Evolutionary conservation across 805 yeast species (phyloP).

Genomic region (Pichia nakasei): DNA sequence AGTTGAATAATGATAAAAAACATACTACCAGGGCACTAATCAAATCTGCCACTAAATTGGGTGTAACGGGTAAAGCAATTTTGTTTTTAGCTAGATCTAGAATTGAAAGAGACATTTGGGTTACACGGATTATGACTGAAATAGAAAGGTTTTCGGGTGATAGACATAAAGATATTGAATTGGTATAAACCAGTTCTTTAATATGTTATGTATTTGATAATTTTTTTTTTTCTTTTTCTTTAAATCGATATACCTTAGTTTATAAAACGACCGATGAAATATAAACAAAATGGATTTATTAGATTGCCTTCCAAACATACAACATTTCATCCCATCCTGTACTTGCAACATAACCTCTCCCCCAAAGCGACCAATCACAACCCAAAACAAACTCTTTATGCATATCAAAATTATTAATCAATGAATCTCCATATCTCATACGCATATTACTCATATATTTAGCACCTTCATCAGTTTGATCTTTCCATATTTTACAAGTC

Average conservation of each 20-base stretch:
- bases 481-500: constrained; percentile 85
- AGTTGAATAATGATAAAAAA: neutral
- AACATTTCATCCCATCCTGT: constrained; percentile 97
- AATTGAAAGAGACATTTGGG: constrained; percentile 83
- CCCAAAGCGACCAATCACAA: constrained; percentile 95
- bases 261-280: no score
- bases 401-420: constrained; percentile 47
- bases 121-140: constrained; percentile 35
- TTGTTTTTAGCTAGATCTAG: constrained; percentile 76
- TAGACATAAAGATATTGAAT: constrained; percentile 7
- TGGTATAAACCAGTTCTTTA: neutral
- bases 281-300: neutral
- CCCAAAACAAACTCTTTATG: constrained; percentile 91
- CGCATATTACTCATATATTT: constrained; percentile 38
- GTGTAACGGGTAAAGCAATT: constrained; percentile 57
- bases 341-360: constrained; percentile 90
- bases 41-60: constrained; percentile 44
- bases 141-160: constrained; percentile 30
- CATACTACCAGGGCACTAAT: constrained; percentile 25
- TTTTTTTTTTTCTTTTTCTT: no score
- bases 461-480: constrained; percentile 52
- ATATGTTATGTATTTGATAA: no score
- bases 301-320: constrained; percentile 71
- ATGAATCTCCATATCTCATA: constrained; percentile 40
- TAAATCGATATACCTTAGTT: no score